Percentiles rank a stretch among this genome's conserved stretches.
Conservation (phyloP, 371 early-diverging fungal species). For the Dentiscutata heterogama region DNA sequence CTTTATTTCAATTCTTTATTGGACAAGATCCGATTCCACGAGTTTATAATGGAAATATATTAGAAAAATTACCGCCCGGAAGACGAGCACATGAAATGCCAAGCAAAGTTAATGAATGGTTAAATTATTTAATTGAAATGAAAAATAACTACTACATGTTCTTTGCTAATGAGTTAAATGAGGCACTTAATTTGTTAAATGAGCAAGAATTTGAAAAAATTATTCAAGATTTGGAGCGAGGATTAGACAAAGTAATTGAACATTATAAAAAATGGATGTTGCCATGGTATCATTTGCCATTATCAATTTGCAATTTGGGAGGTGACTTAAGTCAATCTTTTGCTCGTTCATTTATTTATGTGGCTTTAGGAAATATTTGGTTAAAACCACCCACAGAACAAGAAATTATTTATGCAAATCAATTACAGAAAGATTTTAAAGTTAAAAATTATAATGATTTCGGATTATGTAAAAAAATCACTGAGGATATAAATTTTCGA, state of each 20-base stretch:
- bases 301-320: not conserved
- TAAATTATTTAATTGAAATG: not conserved
- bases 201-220: not conserved
- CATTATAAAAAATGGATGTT: constrained; percentile 3
- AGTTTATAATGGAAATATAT: not conserved
- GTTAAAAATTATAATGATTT: too few species aligned
- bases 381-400: too few species aligned
- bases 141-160: not conserved
- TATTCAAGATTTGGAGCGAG: not conserved
- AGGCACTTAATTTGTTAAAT: not conserved
- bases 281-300: not conserved
- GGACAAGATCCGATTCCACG: too few species aligned
- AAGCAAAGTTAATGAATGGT: not conserved
- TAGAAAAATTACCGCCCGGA: not conserved
- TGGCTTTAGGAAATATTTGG: too few species aligned
- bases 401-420: too few species aligned
- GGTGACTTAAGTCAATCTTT: not conserved
- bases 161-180: not conserved
- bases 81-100: constrained; percentile 11
- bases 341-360: not conserved
- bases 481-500: too few species aligned
- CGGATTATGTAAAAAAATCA: too few species aligned
- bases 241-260: not conserved
- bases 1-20: too few species aligned
- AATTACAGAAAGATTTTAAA: too few species aligned